A percentile compares a stretch with the other conserved stretches of the same genome.
Evolutionary conservation across 2,329 filamentous ascomycete species (phyloP).

Genomic region (Alternaria longipes): DNA sequence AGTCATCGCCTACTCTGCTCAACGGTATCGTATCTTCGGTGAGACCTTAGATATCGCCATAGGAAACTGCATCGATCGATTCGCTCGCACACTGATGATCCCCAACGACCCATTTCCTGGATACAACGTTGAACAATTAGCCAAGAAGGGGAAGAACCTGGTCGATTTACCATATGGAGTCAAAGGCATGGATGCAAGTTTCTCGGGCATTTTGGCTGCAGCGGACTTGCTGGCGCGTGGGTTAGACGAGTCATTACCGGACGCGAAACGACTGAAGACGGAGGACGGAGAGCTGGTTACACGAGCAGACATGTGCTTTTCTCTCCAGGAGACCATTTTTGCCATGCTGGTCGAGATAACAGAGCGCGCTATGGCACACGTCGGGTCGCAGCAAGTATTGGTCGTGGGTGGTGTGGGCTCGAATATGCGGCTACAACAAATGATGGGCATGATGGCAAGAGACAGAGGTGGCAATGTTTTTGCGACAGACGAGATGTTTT

Average conservation of each 20-base stretch:
- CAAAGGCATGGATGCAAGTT: slow-evolving; percentile 98
- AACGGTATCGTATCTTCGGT: slow-evolving; percentile 96
- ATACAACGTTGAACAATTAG: slow-evolving; percentile 97
- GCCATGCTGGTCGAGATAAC: slow-evolving; percentile 99
- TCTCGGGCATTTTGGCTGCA: slow-evolving; percentile 87
- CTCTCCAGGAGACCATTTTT: slow-evolving; percentile 92
- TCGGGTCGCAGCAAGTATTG: slow-evolving; percentile 87
- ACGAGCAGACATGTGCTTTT: slow-evolving; percentile 88
- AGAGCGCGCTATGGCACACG: slow-evolving; percentile 97
- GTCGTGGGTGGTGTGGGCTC: slow-evolving; percentile 96
- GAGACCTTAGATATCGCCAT: slow-evolving; percentile 98
- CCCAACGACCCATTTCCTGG: slow-evolving; percentile 96
- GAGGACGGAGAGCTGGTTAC: slow-evolving; percentile 70
- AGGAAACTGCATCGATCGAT: slow-evolving; percentile 95
- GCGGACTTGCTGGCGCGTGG: slow-evolving; percentile 81
- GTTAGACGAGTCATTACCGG: slow-evolving; percentile 56
- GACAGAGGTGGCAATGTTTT: slow-evolving; percentile 90
- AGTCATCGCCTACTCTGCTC: slow-evolving; percentile 94
- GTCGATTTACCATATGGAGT: slow-evolving; percentile 94
- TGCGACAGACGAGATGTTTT: slow-evolving; percentile 96
- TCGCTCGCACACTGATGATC: slow-evolving; percentile 89
- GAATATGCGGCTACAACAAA: slow-evolving; percentile 92
- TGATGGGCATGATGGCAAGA: slow-evolving; percentile 96
- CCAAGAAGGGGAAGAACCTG: slow-evolving; percentile 74
- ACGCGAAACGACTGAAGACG: slow-evolving; percentile 53